Base-by-base conservation (phyloP, 257 asterid species). In the Salvia miltiorrhiza region DNA sequence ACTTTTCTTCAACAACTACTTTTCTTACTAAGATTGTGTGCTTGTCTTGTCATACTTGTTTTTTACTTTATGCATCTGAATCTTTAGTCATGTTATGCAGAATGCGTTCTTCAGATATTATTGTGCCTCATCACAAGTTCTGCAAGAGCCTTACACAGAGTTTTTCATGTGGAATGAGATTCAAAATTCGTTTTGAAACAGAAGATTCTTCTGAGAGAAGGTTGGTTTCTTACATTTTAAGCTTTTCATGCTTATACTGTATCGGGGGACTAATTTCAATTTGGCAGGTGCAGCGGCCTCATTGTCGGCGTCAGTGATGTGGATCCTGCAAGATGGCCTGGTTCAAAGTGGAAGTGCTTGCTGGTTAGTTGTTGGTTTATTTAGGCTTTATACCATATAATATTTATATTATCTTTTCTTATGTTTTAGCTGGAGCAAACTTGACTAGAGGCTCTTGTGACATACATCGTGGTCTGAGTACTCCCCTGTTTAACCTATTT, bases 161-260 rank as follows among this genome's bases (percentile, higher is more conserved):
- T 17, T 84, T 84, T 77, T 84, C 97, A 3, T 83, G 90, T 56
- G 99, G 98, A 69, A 80, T 83, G 93, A 83, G 97, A 79, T 91
- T 94, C 73, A 94, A 85, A 79, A 76, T 89, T 67, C 96, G 91
- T 11, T 81, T 81, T 14, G 99, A 88, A 78, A 75, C 97, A 13
- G 99, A 94, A 70, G 98, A 94, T 59, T 85, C 99, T 44, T 86
- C 95, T 49, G 98, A 94, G 67, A 88, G 93, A 82, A 94, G 97
- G 99, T 87, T 72, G 52, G 80, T 68, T 75, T 62, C n/a, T 21
- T 54, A 40, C 4, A 8, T 26, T 20, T 19, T 5, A 11, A 48
- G 63, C 40, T 30, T 59, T 21, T 44, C 49, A 4, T 65, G 20
- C 2, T 13, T 53, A 1, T 35, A 12, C 26, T 19, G 12, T 53